A percentile compares a stretch with the other conserved stretches of the same genome.
These are phyloP conservation scores for Wickerhamiella cacticola DNA, from an alignment of 805 yeast genomes.

Conservation along the genomic window DNA sequence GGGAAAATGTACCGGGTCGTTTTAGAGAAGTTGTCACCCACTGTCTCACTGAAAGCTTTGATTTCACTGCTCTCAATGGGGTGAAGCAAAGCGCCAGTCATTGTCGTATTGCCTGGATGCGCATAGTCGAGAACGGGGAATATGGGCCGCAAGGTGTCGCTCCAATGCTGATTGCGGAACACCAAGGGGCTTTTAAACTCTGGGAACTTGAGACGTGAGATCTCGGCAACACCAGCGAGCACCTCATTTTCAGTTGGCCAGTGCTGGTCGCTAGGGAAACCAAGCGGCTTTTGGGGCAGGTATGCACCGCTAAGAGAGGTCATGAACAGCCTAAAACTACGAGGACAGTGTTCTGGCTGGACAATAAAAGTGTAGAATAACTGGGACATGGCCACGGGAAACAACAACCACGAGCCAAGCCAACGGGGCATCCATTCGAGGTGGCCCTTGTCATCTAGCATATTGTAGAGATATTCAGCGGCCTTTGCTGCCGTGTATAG, in stretches of 20 bases:
- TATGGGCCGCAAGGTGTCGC: conserved; percentile 17
- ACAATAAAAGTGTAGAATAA: conserved; percentile 29
- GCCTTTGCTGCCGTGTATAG: conserved; percentile 28
- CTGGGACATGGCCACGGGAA: conserved; percentile 33
- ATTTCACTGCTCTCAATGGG: conserved; percentile 24
- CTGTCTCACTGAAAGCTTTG: conserved; percentile 21
- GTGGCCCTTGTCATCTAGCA: conserved; percentile 27
- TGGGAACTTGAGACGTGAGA: conserved; percentile 28
- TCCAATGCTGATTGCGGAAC: conserved; percentile 19
- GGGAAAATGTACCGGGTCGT: conserved; percentile 26
- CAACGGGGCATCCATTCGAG: conserved; percentile 27
- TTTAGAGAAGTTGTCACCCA: conserved; percentile 21
- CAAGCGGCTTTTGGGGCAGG: conserved; percentile 25
- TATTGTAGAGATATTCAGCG: conserved; percentile 29
- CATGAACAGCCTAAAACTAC: conserved; percentile 26
- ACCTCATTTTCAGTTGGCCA: conserved; percentile 29
- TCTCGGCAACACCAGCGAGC: conserved; percentile 25
- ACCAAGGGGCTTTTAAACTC: conserved; percentile 25
- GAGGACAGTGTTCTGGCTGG: conserved; percentile 29
- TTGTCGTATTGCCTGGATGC: conserved; percentile 26
- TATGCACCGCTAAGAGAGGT: conserved; percentile 25
- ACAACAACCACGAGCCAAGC: conserved; percentile 32
- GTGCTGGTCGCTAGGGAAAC: conserved; percentile 23
- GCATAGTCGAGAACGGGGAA: conserved; percentile 25
- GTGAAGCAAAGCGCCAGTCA: conserved; percentile 28